Base-by-base conservation (phyloP, 2,329 filamentous ascomycete genomes). In the Fusarium anthophilum region DNA sequence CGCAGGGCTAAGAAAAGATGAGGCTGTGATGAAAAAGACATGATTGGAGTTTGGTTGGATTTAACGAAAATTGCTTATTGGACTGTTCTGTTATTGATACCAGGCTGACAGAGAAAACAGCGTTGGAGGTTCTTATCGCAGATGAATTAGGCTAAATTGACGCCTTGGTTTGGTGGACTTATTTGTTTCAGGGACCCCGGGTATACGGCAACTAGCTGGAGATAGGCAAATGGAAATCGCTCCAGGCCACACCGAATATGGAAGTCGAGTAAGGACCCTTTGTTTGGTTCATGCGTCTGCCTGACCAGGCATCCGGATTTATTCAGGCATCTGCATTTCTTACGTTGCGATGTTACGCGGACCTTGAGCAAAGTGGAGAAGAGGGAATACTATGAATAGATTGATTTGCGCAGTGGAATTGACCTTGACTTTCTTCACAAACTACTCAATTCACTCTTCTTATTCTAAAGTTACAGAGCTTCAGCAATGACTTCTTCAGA, bases 361-460 rank as follows among this genome's bases (percentile, higher is more conserved):
- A 22, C 54, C 7, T 8, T 12, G 14, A 13, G 12, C 26, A 15
- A 32, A 43, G 54, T 57, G 37, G 54, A 44, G 28, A 20, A 22
- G 5, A 11, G 12, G 2, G 8, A 38, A n/a, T 5, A 6, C 5
- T 50, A 58, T 38, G 14, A 58, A 28, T 30, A 37, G 10, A 58
- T 38, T 50, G 30, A 2, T 2, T 47, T n/a, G 30, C 14, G 30
- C 30, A 24, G 3, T 17, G n/a, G 5, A 14, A 11, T 22, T 14
- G 4, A 14, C 2, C 2, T 20, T 22, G 5, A 7, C 4, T 17
- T 22, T 22, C 17, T 45, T 47, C 54, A 35, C 12, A 26, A 20
- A 11, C 17, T 18, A 2, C 8, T 3, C 15, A 2, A 18, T 0
- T 30, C 2, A 6, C 17, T 13, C 8, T 20, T n/a, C 7, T 30